Base-by-base conservation (phyloP, 2,329 filamentous ascomycete genomes). In the Ophioceras dolichostomum region DNA sequence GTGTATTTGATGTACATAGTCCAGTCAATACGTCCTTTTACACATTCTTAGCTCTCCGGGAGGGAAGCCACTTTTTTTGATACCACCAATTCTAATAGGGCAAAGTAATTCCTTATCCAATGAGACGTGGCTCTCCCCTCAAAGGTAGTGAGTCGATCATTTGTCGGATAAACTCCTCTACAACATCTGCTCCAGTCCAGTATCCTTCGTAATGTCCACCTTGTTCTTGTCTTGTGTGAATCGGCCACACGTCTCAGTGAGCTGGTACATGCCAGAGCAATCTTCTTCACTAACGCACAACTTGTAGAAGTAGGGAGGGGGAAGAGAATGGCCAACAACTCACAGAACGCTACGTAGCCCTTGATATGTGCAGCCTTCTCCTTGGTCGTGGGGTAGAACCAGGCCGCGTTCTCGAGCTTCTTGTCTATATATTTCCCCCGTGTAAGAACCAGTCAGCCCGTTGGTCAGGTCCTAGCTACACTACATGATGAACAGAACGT, bases 321-420 rank as follows among this genome's bases (percentile, higher is more conserved):
- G 26, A 22, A 20, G 9, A 29, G 27, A 12, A 26, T 6, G 6
- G 18, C 12, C 8, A 26, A 9, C 17, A 18, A 49, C 70, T 64
- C 54, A 68, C 71, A 75, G 46, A 77, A 77, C 4, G 73, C 72
- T 28, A 77, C 66, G 46, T 70, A 60, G 31, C 64, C 65, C 49
- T 67, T 68, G 45, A 77, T 71, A 37, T 61, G 52, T 21, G 64
- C 62, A 32, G 62, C 65, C 18, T 64, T 62, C 38, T 64, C 62
- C 46, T 57, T 56, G 2, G 71, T 63, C 30, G 62, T 49, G 3
- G 70, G 61, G 43, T 77, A 77, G 44, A 68, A 76, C 73, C 73
- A 77, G 0, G 70, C 73, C 3, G 67, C 69, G 42, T 76, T 69
- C 26, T 63, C 55, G 16, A 71, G 41, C 36, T 64, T 61, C 5